Evolutionary conservation across 768 basidiomycete species (phyloP).

Genomic region (Mycena vitilis): DNA sequence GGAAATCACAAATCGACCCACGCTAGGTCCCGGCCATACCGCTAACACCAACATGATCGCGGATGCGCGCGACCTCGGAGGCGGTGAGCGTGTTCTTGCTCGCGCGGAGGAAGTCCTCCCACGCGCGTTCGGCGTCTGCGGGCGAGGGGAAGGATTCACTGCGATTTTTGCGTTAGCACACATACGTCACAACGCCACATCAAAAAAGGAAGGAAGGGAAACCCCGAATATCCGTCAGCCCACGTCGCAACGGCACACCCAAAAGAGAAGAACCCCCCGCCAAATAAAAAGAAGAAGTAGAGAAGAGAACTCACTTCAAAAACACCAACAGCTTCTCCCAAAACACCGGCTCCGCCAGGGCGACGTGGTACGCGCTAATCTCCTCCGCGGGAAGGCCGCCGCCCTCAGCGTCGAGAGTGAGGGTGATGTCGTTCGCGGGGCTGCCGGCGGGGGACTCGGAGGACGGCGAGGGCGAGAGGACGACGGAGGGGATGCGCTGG

Average conservation of each 20-base stretch:
- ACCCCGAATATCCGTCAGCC: neutral
- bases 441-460: slow-evolving; percentile 40
- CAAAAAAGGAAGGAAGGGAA: no score
- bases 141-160: slow-evolving; percentile 54
- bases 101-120: slow-evolving; percentile 88
- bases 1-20: no score
- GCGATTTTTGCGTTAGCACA: no score
- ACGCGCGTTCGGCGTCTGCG: slow-evolving; percentile 75
- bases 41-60: slow-evolving; percentile 86
- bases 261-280: no score
- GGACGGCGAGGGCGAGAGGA: slow-evolving; percentile 82
- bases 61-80: slow-evolving; percentile 90
- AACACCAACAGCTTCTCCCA: slow-evolving; percentile 80
- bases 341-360: slow-evolving; percentile 82
- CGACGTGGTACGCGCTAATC: slow-evolving; percentile 69
- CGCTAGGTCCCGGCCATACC: slow-evolving; percentile 95
- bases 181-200: no score
- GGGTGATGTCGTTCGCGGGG: slow-evolving; percentile 64
- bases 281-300: no score
- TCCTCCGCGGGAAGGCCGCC: slow-evolving; percentile 54
- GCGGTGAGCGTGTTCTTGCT: slow-evolving; percentile 85
- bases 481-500: slow-evolving; percentile 79
- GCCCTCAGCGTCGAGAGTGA: slow-evolving; percentile 72
- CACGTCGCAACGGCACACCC: neutral
- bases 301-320: slow-evolving; percentile 56